Evolutionary conservation across 768 basidiomycete genomes (phyloP).

Genomic region (Coprinopsis strossmayeri): DNA sequence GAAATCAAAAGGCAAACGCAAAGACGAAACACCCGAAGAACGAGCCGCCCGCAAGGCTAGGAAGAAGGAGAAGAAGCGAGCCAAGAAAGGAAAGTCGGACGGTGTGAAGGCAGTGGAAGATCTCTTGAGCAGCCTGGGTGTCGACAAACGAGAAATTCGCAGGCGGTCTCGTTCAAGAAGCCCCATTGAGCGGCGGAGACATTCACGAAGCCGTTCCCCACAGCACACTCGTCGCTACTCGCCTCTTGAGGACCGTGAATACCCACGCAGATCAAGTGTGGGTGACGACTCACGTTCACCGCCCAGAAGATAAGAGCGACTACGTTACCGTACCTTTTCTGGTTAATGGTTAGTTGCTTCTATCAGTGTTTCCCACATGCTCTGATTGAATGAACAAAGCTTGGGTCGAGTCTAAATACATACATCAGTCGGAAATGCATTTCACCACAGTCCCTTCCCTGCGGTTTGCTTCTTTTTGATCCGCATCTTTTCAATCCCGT

Average conservation of each 20-base stretch:
- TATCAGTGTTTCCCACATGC: background rate
- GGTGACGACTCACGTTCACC: slow-evolving; percentile 7
- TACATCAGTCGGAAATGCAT: too few species aligned
- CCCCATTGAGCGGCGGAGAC: slow-evolving; percentile 10
- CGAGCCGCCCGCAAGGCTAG: slow-evolving; percentile 63
- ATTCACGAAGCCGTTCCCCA: slow-evolving; percentile 13
- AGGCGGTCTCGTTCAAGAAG: slow-evolving; percentile 16
- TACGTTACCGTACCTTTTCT: background rate
- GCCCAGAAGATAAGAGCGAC: background rate
- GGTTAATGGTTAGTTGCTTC: background rate
- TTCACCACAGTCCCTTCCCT: too few species aligned
- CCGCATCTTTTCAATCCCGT: too few species aligned
- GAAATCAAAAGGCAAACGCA: slow-evolving; percentile 61
- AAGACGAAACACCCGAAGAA: slow-evolving; percentile 77
- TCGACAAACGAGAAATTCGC: slow-evolving; percentile 18
- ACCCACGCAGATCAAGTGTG: slow-evolving; percentile 13
- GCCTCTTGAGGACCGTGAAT: slow-evolving; percentile 13
- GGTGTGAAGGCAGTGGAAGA: slow-evolving; percentile 62
- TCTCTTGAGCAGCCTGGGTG: slow-evolving; percentile 47
- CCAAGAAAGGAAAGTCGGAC: slow-evolving; percentile 38
- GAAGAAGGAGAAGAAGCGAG: slow-evolving; percentile 50
- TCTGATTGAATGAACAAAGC: background rate
- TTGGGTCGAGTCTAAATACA: too few species aligned
- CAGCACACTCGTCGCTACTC: slow-evolving; percentile 17
- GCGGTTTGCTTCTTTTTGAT: too few species aligned